phyloP scores from a whole-genome alignment of 805 yeast species.

The Grigorovia yakushimaensis region DNA sequence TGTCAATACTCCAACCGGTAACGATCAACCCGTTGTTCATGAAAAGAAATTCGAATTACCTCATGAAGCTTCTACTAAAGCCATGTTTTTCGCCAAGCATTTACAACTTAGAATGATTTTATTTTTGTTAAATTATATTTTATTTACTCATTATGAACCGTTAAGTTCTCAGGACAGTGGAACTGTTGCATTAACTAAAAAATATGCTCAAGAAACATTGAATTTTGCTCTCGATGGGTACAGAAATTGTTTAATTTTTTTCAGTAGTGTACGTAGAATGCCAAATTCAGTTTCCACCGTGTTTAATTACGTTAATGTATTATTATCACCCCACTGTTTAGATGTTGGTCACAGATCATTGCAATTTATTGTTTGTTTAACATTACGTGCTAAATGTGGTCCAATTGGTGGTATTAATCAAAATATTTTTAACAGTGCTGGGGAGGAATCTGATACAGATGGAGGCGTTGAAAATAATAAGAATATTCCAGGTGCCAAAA shows the following conservation, averaged over 20 bases:
- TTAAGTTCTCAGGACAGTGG: conserved; percentile 30
- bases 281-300: conserved; percentile 30
- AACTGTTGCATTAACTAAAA: conserved; percentile 27
- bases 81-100: conserved; percentile 32
- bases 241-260: conserved; percentile 34
- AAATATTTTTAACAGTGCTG: conserved; percentile 18
- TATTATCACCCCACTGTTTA: conserved; percentile 40
- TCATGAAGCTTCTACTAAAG: conserved; percentile 33
- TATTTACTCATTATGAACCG: conserved; percentile 37
- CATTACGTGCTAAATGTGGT: conserved; percentile 39
- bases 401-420: conserved; percentile 31
- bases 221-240: conserved; percentile 37
- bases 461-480: conserved; percentile 1
- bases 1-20: conserved; percentile 2
- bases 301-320: conserved; percentile 34
- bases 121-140: conserved; percentile 41
- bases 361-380: conserved; percentile 48
- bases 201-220: conserved; percentile 35
- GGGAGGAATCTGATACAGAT: conserved; percentile 18
- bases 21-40: neutral
- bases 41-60: conserved; percentile 31
- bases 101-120: conserved; percentile 38
- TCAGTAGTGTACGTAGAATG: conserved; percentile 26
- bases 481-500: conserved; percentile 4
- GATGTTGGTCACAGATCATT: conserved; percentile 47